Base-by-base conservation (phyloP, 2,329 filamentous ascomycete genomes). In the Stemphylium vesicarium region DNA sequence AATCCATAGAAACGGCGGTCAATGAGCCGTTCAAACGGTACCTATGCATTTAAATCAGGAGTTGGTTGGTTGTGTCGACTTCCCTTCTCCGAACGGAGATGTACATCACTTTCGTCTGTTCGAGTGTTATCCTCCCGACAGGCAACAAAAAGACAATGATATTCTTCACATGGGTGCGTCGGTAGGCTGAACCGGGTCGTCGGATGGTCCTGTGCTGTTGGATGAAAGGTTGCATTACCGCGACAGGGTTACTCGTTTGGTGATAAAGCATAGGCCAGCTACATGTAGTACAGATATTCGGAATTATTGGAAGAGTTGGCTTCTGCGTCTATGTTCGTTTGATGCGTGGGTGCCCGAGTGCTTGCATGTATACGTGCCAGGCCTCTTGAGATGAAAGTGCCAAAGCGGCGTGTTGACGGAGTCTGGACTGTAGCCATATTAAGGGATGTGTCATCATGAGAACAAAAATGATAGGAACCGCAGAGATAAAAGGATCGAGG, bases 21-120 rank as follows among this genome's bases (percentile, higher is more conserved):
- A 59, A 60, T 35, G 18, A 36, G 15, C 52, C 47, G 16, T 53
- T 44, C 43, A 55, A 59, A 59, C 50, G 55, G 56, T 22, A n/a
- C 43, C 35, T 24, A 41, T 32, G 39, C 18, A 22, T 51, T 24
- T 51, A 45, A 49, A 39, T 43, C 43, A 53, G n/a, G 45, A 32
- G 4, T 18, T 50, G 36, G 29, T 42, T 42, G 42, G 49, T 9
- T 49, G 59, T 62, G 57, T 49, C 35, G 46, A 32, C 40, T 55
- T 51, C 39, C 57, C 45, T 57, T 59, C 51, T 56, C 50, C 58
- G 50, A 40, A 43, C 57, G 60, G 42, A 45, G n/a, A 53, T 35
- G 40, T 38, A 45, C 35, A 15, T 55, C 15, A 41, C 31, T 36
- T 22, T 50, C 43, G 45, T 51, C 33, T 33, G 52, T 15, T 47